A percentile compares a stretch with the other conserved stretches of the same genome.
Conservation (phyloP, 1,284 basidiomycete species). For the Puccinia sorghi region DNA sequence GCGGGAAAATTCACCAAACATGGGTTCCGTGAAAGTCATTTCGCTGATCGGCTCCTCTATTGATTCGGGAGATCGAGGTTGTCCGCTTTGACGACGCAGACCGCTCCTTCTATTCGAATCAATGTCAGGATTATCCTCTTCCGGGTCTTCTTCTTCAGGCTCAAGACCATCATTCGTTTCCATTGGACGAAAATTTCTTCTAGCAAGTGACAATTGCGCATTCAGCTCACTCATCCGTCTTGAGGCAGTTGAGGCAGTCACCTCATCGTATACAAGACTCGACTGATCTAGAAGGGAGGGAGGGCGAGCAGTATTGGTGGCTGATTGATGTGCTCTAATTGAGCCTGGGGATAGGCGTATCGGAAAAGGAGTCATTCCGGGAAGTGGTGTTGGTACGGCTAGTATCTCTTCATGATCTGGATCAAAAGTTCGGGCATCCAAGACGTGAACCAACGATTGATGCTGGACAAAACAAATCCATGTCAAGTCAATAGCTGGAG, state of each 20-base stretch:
- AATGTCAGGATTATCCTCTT: background rate
- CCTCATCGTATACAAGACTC: constrained; percentile 12
- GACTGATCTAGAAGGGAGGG: constrained; percentile 4
- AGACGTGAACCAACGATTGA: constrained; percentile 41
- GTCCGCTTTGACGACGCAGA: background rate
- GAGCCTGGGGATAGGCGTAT: constrained; percentile 11
- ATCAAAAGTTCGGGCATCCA: constrained; percentile 49
- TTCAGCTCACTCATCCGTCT: constrained; percentile 18
- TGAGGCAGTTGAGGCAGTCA: background rate
- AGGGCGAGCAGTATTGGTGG: background rate
- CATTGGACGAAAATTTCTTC: background rate
- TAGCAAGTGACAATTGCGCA: background rate
- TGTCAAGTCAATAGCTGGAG: background rate
- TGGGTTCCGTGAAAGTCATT: background rate
- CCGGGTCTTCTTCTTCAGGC: constrained; percentile 19
- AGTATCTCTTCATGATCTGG: constrained; percentile 44
- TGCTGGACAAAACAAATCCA: constrained; percentile 24
- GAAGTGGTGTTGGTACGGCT: constrained; percentile 28
- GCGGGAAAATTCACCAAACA: constrained; percentile 13
- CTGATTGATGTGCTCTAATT: background rate
- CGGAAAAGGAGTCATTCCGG: constrained; percentile 26
- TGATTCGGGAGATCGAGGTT: background rate
- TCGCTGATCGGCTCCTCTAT: background rate
- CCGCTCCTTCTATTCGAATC: background rate
- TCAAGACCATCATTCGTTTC: constrained; percentile 8